Conservation (phyloP, 805 yeast genomes). For the Candida dendrica region DNA sequence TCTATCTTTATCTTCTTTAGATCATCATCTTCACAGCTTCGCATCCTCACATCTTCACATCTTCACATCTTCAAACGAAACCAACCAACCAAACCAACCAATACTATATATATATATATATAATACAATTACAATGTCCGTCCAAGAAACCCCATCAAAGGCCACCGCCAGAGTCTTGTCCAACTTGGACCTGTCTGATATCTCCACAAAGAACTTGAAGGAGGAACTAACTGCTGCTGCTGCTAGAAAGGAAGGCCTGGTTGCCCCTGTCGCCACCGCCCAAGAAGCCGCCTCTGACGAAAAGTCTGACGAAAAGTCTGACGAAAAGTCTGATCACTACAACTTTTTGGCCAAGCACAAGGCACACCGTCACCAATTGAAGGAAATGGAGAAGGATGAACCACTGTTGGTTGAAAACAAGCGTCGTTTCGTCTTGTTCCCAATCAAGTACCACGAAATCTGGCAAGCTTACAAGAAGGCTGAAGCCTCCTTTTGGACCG, state of each 20-base stretch:
- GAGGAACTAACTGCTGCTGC: conserved; percentile 34
- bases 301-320: conserved; percentile 15
- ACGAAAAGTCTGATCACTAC: conserved; percentile 33
- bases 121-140: conserved; percentile 22
- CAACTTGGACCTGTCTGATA: conserved; percentile 40
- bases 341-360: conserved; percentile 54
- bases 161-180: conserved; percentile 51
- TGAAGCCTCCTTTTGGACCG: conserved; percentile 99
- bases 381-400: conserved; percentile 77
- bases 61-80: too few relatives aligned
- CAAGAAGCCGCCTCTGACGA: conserved; percentile 14
- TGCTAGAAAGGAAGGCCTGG: conserved; percentile 26
- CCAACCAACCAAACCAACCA: background rate
- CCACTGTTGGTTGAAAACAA: conserved; percentile 82
- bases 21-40: too few relatives aligned
- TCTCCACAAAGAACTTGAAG: conserved; percentile 37
- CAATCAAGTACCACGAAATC: conserved; percentile 93
- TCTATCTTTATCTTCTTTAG: too few relatives aligned
- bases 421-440: conserved; percentile 87
- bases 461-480: conserved; percentile 99
- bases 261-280: conserved; percentile 10
- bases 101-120: too few relatives aligned
- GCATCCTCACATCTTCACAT: too few relatives aligned
- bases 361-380: conserved; percentile 66
- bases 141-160: conserved; percentile 68